A percentile compares a stretch with the other conserved stretches of the same genome.
Conservation (phyloP, 2,329 filamentous ascomycete genomes). For the Stemphylium beticola region DNA sequence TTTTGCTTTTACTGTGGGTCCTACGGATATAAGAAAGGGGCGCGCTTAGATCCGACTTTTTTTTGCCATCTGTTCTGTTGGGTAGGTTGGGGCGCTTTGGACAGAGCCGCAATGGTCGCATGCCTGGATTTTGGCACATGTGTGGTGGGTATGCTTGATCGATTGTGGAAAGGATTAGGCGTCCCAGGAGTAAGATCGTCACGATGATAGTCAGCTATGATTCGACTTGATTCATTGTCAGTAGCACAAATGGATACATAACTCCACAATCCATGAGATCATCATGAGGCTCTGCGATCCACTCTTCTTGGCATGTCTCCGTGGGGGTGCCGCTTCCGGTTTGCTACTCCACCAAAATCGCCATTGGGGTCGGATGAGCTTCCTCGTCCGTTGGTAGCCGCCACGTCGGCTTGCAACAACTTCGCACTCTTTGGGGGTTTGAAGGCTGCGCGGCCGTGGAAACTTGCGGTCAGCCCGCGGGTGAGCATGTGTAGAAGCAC, state of each 20-base stretch:
- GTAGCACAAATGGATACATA: constrained; percentile 2
- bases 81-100: background rate
- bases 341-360: constrained; percentile 4
- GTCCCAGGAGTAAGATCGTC: background rate
- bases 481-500: background rate
- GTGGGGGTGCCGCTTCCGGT: constrained; percentile 12
- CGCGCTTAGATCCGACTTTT: background rate
- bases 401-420: background rate
- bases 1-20: constrained; percentile 41
- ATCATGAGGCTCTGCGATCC: constrained; percentile 21
- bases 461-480: constrained; percentile 1
- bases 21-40: constrained; percentile 18
- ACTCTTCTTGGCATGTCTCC: constrained; percentile 11
- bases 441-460: background rate
- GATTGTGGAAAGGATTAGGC: constrained; percentile 6
- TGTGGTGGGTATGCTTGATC: constrained; percentile 4
- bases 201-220: constrained; percentile 1
- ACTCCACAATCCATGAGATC: constrained; percentile 16
- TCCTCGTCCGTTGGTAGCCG: background rate
- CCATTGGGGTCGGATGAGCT: constrained; percentile 5
- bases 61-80: constrained; percentile 2
- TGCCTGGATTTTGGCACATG: background rate
- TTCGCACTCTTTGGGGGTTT: background rate
- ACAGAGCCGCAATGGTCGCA: background rate
- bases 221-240: constrained; percentile 6